Evolutionary conservation across 176 grass and related monocot species (phyloP).

Genomic region (Carex parvula): DNA sequence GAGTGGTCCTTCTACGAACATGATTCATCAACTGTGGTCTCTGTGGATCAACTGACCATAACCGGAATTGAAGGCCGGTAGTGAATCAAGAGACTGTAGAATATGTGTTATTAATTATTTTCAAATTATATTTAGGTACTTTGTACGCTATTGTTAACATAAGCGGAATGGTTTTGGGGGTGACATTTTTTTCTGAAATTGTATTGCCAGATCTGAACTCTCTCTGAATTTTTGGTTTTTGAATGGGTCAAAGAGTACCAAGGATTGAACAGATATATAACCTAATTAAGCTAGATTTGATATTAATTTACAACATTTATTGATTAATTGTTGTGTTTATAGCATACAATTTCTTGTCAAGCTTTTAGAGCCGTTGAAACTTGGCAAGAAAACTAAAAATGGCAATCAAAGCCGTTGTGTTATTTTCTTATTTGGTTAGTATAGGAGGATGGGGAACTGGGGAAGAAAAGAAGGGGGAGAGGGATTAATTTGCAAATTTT

Average conservation of each 20-base stretch:
- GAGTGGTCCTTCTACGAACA: neutral
- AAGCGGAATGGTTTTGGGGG: neutral
- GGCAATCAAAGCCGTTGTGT: too few species aligned
- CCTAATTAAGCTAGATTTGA: neutral
- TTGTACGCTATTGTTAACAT: neutral
- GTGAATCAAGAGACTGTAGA: neutral
- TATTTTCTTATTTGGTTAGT: too few species aligned
- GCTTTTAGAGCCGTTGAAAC: too few species aligned
- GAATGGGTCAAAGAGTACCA: neutral
- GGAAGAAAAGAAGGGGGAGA: too few species aligned
- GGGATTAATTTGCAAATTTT: too few species aligned
- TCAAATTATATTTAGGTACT: neutral
- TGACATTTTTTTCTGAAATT: neutral
- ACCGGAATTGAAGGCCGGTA: conserved; percentile 14
- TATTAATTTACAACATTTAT: neutral
- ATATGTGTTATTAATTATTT: neutral
- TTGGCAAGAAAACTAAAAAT: too few species aligned
- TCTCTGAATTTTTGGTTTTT: neutral
- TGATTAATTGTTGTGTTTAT: too few species aligned
- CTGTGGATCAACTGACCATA: neutral
- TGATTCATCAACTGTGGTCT: neutral
- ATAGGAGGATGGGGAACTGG: too few species aligned
- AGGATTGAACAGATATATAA: neutral
- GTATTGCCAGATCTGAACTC: neutral
- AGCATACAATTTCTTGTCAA: too few species aligned